These are phyloP conservation scores for Hypoxylon subgilvum DNA, from an alignment of 495 filamentous ascomycete genomes.

Conservation along the genomic window DNA sequence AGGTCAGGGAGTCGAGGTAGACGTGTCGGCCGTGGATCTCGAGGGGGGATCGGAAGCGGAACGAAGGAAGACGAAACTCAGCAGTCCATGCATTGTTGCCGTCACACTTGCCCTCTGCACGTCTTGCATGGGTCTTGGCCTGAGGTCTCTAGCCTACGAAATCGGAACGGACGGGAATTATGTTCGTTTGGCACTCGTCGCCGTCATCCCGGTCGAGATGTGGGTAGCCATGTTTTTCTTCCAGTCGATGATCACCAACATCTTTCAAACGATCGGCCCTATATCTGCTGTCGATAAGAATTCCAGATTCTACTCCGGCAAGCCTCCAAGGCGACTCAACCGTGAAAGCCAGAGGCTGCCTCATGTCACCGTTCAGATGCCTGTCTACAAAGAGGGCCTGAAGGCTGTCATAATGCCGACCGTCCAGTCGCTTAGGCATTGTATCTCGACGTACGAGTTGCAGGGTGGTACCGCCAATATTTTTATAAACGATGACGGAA, in stretches of 20 bases:
- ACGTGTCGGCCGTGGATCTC: conserved; percentile 43
- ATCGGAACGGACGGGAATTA: conserved; percentile 56
- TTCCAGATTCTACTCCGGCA: conserved; percentile 66
- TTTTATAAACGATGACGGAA: conserved; percentile 73
- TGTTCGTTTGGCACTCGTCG: conserved; percentile 55
- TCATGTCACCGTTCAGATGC: conserved; percentile 77
- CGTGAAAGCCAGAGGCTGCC: conserved; percentile 55
- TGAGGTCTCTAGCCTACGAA: conserved; percentile 60
- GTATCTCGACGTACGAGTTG: conserved; percentile 71
- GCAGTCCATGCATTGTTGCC: conserved; percentile 58
- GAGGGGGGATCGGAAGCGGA: conserved; percentile 48
- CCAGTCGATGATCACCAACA: conserved; percentile 60
- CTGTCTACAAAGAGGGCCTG: conserved; percentile 77
- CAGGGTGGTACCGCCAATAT: conserved; percentile 74
- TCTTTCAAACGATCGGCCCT: conserved; percentile 66
- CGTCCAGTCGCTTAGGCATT: conserved; percentile 64
- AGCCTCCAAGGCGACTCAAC: conserved; percentile 56
- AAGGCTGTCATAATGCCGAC: conserved; percentile 67
- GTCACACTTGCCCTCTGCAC: conserved; percentile 59
- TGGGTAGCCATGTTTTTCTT: conserved; percentile 71
- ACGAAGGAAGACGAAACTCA: conserved; percentile 52
- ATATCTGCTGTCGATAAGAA: conserved; percentile 62
- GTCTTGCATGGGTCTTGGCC: conserved; percentile 62
- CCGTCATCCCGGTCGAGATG: conserved; percentile 56
- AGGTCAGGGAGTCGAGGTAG: conserved; percentile 40